Evolutionary conservation across 768 basidiomycete species (phyloP).

Genomic region (Lentinus tigrinus): DNA sequence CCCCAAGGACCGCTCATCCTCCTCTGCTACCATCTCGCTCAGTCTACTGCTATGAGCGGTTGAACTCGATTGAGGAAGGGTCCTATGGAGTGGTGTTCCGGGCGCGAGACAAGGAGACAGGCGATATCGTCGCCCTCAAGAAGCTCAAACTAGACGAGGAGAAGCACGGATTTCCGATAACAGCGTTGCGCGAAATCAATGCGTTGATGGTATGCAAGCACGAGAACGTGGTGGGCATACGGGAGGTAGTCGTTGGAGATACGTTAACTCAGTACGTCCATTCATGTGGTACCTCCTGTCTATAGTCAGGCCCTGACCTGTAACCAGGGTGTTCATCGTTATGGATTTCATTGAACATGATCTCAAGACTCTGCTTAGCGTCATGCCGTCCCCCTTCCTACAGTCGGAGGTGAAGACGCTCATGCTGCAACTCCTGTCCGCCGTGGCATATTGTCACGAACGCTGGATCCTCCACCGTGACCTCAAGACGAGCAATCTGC

Average conservation of each 20-base stretch:
- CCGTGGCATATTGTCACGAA: conserved; percentile 89
- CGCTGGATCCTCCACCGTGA: conserved; percentile 99
- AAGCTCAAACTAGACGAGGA: conserved; percentile 98
- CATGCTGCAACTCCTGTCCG: conserved; percentile 89
- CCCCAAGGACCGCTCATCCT: conserved; percentile 75
- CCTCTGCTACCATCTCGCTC: conserved; percentile 84
- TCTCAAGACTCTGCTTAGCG: conserved; percentile 89
- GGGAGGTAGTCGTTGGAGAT: conserved; percentile 97
- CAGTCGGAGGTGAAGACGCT: conserved; percentile 99
- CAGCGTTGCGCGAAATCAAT: conserved; percentile 90
- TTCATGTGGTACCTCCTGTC: background rate
- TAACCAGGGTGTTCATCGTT: conserved; percentile 91
- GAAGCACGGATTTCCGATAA: conserved; percentile 98
- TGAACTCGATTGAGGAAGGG: conserved; percentile 99
- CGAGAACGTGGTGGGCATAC: conserved; percentile 95
- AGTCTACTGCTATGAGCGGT: conserved; percentile 88
- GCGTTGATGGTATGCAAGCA: conserved; percentile 94
- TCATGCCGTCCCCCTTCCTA: conserved; percentile 96
- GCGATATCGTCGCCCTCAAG: conserved; percentile 95
- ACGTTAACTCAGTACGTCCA: conserved; percentile 94
- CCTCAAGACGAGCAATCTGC: conserved; percentile 93
- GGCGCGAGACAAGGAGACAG: conserved; percentile 92
- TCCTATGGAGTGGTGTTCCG: conserved; percentile 97
- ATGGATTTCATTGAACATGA: conserved; percentile 99
- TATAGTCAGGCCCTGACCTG: background rate